phyloP scores from a whole-genome alignment of 2,329 filamentous ascomycete species.

The Fusarium zealandicum region DNA sequence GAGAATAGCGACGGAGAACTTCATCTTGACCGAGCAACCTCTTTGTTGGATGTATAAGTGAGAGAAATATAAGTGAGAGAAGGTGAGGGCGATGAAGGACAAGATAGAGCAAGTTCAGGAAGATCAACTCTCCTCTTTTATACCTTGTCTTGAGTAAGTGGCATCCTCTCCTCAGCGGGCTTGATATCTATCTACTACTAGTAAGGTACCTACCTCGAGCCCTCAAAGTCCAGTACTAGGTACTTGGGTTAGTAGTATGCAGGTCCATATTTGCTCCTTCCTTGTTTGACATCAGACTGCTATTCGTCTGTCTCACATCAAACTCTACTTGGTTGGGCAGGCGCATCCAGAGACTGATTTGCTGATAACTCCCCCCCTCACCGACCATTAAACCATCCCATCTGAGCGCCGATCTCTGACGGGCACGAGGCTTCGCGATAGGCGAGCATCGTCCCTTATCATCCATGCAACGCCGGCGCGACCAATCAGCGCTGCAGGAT shows the following conservation, averaged over 20 bases:
- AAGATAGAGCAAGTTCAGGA: background rate
- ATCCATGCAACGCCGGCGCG: background rate
- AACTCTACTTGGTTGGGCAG: too few species aligned
- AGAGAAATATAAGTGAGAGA: background rate
- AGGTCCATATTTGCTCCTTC: conserved; percentile 30
- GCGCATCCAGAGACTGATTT: conserved; percentile 11
- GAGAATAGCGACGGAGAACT: conserved; percentile 41
- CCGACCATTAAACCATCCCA: conserved; percentile 13
- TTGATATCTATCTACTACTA: too few species aligned
- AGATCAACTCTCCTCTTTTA: conserved; percentile 10
- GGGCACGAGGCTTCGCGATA: conserved; percentile 34
- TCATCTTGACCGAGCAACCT: conserved; percentile 39
- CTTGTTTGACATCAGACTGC: conserved; percentile 16
- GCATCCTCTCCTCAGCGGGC: too few species aligned
- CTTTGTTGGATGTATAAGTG: background rate
- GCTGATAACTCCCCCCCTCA: conserved; percentile 13
- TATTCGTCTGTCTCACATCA: background rate
- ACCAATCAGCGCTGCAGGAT: background rate
- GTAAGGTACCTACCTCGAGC: too few species aligned
- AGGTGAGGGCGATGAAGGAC: background rate
- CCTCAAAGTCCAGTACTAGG: too few species aligned
- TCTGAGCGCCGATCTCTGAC: conserved; percentile 17
- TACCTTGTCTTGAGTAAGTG: background rate
- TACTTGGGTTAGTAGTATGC: too few species aligned
- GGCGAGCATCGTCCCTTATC: conserved; percentile 7